Conservation (phyloP, 1,284 basidiomycete species). For the Neolentinus lepideus region DNA sequence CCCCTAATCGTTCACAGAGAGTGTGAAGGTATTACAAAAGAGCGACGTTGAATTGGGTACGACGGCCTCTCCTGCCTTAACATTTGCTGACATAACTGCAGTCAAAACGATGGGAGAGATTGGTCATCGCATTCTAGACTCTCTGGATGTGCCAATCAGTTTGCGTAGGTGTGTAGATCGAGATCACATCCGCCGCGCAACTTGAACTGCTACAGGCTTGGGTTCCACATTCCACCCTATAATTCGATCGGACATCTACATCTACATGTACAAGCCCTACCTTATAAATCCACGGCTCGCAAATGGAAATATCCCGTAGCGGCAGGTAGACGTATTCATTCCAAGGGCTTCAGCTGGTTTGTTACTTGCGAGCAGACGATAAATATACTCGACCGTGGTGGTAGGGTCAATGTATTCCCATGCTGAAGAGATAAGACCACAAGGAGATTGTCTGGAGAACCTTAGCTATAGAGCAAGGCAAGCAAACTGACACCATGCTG, state of each 20-base stretch:
- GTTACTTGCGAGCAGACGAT: conserved; percentile 58
- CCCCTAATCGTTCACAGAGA: conserved; percentile 9
- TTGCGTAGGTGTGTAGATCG: conserved; percentile 35
- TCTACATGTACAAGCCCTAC: conserved; percentile 69
- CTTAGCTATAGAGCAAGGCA: too few relatives aligned
- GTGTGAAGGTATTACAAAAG: conserved; percentile 17
- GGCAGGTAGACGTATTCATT: conserved; percentile 27
- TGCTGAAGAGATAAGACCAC: conserved; percentile 32
- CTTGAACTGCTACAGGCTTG: conserved; percentile 37
- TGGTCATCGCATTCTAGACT: conserved; percentile 46
- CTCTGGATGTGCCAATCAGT: conserved; percentile 28
- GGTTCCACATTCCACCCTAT: conserved; percentile 81
- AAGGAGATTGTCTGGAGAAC: too few relatives aligned
- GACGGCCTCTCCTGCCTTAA: conserved; percentile 4
- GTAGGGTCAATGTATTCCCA: conserved; percentile 43
- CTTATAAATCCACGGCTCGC: conserved; percentile 42
- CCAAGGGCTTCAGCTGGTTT: conserved; percentile 79
- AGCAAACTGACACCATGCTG: too few relatives aligned
- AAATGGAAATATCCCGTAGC: conserved; percentile 54
- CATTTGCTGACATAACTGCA: conserved; percentile 16
- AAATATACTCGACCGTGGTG: conserved; percentile 50
- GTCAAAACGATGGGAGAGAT: conserved; percentile 58
- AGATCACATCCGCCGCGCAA: background rate
- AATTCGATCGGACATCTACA: conserved; percentile 77
- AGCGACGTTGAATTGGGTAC: conserved; percentile 3